These are phyloP conservation scores for Neocallimastix lanati DNA, from an alignment of 192 early-diverging fungal species.

Conservation along the genomic window DNA sequence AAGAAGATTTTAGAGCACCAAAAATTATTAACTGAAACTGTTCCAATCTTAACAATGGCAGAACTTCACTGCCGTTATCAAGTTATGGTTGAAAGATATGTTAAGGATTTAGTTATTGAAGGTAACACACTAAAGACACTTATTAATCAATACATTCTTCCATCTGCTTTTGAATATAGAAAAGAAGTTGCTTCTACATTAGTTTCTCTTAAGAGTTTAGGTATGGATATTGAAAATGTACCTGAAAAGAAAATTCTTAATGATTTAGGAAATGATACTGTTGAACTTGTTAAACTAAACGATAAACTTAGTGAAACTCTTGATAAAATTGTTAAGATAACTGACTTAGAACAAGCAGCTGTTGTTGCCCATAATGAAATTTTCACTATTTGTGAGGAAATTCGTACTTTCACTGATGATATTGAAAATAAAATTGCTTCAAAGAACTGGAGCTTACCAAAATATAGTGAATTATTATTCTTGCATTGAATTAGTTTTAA, in stretches of 20 bases:
- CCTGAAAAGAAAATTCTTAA: conserved; percentile 57
- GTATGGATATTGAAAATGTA: conserved; percentile 9
- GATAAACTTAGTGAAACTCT: conserved; percentile 33
- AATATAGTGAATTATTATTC: conserved; percentile 84
- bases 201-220: conserved; percentile 40
- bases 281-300: conserved; percentile 27
- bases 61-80: conserved; percentile 87
- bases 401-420: conserved; percentile 45
- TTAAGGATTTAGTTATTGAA: conserved; percentile 91
- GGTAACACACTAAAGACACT: conserved; percentile 71
- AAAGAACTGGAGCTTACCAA: conserved; percentile 92
- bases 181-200: conserved; percentile 67
- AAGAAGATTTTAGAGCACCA: conserved; percentile 56
- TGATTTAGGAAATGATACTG: conserved; percentile 39
- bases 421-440: conserved; percentile 68
- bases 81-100: conserved; percentile 92
- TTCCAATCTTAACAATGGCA: conserved; percentile 65
- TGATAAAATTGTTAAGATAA: conserved; percentile 35
- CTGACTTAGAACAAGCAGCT: conserved; percentile 41
- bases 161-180: conserved; percentile 73
- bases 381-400: conserved; percentile 46
- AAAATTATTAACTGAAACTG: conserved; percentile 52
- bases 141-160: conserved; percentile 68
- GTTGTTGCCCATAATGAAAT: conserved; percentile 38
- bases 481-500: not conserved